Evolutionary conservation across 208 protist genomes (phyloP), one percentile per base, ranked within the genome.

Genomic region (Acanthamoeba culbertsoni): DNA sequence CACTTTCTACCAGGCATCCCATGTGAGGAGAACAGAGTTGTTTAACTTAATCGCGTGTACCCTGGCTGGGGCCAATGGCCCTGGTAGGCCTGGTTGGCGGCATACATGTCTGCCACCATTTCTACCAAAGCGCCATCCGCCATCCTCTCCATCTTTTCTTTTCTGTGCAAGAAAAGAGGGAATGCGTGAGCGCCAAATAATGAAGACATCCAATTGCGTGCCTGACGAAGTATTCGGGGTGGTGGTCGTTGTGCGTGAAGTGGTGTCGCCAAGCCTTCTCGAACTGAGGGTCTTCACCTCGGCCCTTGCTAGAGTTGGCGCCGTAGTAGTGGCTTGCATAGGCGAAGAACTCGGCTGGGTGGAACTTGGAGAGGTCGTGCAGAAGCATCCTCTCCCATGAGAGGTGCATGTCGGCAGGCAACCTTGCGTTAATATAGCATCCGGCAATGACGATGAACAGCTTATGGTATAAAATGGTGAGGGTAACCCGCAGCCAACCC

Each of bases 311-410:
- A 0, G 65, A 31, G 18, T 75, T 75, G 42, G 12, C n/a, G 43
- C 73, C 73, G 43, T 57, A 55, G 73, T 28, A 55, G n/a, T 37
- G 26, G n/a, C 12, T 8, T 1, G 73, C 73, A 45, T 84, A 84
- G 43, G 42, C 45, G 16, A 84, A 84, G 73, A 84, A 57, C 73
- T 84, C 73, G 73, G 26, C 1, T 16, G 73, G 73, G 73, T 84
- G 73, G 26, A 84, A 84, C 43, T 84, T 84, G 45, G 73, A 84
- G 43, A 84, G 73, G 73, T 84, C 73, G 45, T 84, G 73, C n/a
- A 33, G 4, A 5, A 84, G 42, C 73, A 84, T 33, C 12, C 73
- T 4, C 8, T 14, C 4, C 73, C 73, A 84, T 16, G 73, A 84
- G 7, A 84, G 73, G 6, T 45, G 37, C 0, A 40, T 16, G n/a